Evolutionary conservation across 2,329 filamentous ascomycete genomes (phyloP).

Genomic region (Trichoderma citrinoviride): DNA sequence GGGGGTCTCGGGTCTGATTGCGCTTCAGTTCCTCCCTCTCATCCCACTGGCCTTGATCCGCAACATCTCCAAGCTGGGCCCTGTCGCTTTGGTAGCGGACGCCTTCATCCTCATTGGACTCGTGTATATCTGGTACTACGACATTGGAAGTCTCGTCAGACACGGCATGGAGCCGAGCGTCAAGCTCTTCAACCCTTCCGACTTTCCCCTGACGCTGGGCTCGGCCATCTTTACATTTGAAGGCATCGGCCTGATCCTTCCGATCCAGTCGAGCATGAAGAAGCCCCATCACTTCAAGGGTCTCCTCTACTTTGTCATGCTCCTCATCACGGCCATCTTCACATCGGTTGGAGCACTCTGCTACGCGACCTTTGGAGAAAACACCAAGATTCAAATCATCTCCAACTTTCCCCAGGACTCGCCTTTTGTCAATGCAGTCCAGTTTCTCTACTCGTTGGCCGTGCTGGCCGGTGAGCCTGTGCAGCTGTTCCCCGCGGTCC

Average conservation of each 20-base stretch:
- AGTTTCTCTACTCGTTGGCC: slow-evolving; percentile 70
- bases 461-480: slow-evolving; percentile 72
- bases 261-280: slow-evolving; percentile 74
- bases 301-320: slow-evolving; percentile 67
- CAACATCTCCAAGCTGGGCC: slow-evolving; percentile 72
- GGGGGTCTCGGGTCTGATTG: slow-evolving; percentile 56
- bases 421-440: slow-evolving; percentile 71
- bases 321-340: slow-evolving; percentile 70
- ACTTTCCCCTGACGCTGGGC: slow-evolving; percentile 69
- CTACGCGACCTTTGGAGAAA: slow-evolving; percentile 69
- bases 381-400: slow-evolving; percentile 71
- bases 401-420: slow-evolving; percentile 71
- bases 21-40: slow-evolving; percentile 61
- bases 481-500: slow-evolving; percentile 70
- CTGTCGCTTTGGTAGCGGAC: slow-evolving; percentile 66
- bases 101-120: slow-evolving; percentile 69
- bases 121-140: slow-evolving; percentile 71
- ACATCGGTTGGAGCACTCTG: slow-evolving; percentile 70
- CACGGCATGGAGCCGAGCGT: slow-evolving; percentile 60
- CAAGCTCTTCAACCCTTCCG: slow-evolving; percentile 65
- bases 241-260: slow-evolving; percentile 72
- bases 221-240: slow-evolving; percentile 77
- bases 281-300: slow-evolving; percentile 64
- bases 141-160: slow-evolving; percentile 55
- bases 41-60: slow-evolving; percentile 68